Base-by-base conservation (phyloP, 805 yeast species). In the Myxozyma neglecta region DNA sequence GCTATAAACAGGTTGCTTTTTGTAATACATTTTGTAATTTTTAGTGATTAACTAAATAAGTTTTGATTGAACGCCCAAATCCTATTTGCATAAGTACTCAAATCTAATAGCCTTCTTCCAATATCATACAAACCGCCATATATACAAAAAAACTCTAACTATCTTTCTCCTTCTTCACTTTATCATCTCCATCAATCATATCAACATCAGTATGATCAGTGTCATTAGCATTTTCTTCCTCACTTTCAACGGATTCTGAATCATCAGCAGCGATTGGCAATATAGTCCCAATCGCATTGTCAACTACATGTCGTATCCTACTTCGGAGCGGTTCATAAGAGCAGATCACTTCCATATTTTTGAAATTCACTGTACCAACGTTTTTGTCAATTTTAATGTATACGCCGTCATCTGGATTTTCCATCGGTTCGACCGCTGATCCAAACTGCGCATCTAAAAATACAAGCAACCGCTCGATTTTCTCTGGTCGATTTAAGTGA, bases 381-480 rank as follows among this genome's bases (percentile, higher is more conserved):
- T 81, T 83, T 61, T 85, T 86, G 44, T 96, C 98, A 55, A 93
- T 85, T 37, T 80, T 81, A 13, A 94, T 82, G 1, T 73, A 70
- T 0, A 90, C 89, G n/a, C 83, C 83, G 29, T 11, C 77, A 11
- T 65, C 61, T 1, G 69, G 62, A 42, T 56, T 46, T 34, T 60
- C 55, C 57, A 56, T 50, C 13, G 63, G 64, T 70, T 57, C 77
- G 75, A 59, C 78, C 74, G 91, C 75, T 29, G 88, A 90, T 14
- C 98, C 99, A 76, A 94, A 94, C 70, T 94, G 99, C 0, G 94
- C 91, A 52, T 79, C 77, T 53, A 94, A 77, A 48, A 94, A 77
- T 11, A 84, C 78, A 1, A 83, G 72, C 10, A 94, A 82, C 60
- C 90, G 81, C 20, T 77, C 76, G 18, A 45, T 42, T 16, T 67